Evolutionary conservation across 1,284 basidiomycete species (phyloP).

Genomic region (Inonotus hispidus): DNA sequence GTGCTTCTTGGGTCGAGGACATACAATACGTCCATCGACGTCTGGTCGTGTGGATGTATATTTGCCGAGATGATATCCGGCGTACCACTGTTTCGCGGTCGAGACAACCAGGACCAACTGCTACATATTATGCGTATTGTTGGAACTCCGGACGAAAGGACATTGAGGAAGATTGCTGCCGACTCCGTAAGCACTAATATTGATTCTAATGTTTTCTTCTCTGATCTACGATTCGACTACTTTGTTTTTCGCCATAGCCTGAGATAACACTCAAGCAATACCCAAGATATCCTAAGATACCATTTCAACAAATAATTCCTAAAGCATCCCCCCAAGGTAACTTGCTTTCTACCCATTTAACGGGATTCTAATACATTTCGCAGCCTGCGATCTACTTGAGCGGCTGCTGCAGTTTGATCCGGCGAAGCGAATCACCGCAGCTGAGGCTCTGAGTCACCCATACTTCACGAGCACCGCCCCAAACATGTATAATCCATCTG

Average conservation of each 20-base stretch:
- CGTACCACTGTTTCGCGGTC: slow-evolving; percentile 92
- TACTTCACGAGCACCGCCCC: slow-evolving; percentile 74
- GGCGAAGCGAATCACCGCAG: slow-evolving; percentile 85
- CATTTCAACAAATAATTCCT: slow-evolving; percentile 84
- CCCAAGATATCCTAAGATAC: slow-evolving; percentile 88
- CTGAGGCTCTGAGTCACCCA: slow-evolving; percentile 88
- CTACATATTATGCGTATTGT: slow-evolving; percentile 97
- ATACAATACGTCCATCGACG: slow-evolving; percentile 98
- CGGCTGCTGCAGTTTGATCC: slow-evolving; percentile 97
- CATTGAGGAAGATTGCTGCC: slow-evolving; percentile 83
- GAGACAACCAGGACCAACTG: slow-evolving; percentile 97
- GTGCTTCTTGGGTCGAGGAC: slow-evolving; percentile 96
- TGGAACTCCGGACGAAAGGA: slow-evolving; percentile 90
- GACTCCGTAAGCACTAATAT: slow-evolving; percentile 68
- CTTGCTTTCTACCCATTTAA: slow-evolving; percentile 16
- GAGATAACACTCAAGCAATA: slow-evolving; percentile 87
- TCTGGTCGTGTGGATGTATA: slow-evolving; percentile 99
- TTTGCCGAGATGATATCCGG: slow-evolving; percentile 99
- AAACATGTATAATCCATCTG: slow-evolving; percentile 32
- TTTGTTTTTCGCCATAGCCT: slow-evolving; percentile 57
- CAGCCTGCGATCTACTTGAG: slow-evolving; percentile 93
- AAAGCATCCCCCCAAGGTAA: slow-evolving; percentile 87
- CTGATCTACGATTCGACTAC: slow-evolving; percentile 3
- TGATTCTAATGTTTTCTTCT: slow-evolving; percentile 4
- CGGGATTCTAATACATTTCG: neutral